Conservation (phyloP, 306 rosid genomes). For the Mimosa bimucronata region DNA sequence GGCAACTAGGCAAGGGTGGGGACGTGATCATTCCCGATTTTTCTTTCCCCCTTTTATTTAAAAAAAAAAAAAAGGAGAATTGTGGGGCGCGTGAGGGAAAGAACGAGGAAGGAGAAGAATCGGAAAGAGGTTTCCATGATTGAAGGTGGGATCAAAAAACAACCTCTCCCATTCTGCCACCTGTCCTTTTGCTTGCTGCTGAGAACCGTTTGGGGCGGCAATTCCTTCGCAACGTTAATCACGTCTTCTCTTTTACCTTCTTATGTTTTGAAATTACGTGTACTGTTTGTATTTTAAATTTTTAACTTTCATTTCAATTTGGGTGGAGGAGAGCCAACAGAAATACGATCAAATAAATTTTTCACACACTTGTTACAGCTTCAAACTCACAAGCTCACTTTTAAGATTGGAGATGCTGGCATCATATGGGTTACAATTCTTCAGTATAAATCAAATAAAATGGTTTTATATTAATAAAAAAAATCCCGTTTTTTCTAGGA, state of each 20-base stretch:
- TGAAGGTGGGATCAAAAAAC: background rate
- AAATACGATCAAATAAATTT: no score
- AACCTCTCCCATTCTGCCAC: slow-evolving; percentile 45
- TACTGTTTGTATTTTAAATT: no score
- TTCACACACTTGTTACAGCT: no score
- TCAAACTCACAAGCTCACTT: no score
- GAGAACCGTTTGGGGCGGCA: slow-evolving; percentile 16
- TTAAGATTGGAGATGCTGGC: no score
- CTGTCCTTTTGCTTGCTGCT: background rate
- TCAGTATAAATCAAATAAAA: no score
- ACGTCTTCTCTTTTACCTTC: background rate
- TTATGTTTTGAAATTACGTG: background rate
- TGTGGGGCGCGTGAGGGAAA: background rate
- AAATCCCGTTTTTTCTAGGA: no score
- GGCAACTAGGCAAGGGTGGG: background rate
- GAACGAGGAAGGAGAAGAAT: background rate
- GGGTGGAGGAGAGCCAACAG: no score
- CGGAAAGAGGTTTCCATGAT: background rate
- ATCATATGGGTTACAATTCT: no score
- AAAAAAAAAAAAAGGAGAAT: background rate
- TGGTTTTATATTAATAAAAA: no score
- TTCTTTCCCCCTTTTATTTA: background rate
- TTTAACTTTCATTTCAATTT: no score
- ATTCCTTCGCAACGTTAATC: background rate
- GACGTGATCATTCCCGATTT: no score